Evolutionary conservation across 176 grass and related monocot genomes (phyloP).

Genomic region (Puccinellia tenuiflora): DNA sequence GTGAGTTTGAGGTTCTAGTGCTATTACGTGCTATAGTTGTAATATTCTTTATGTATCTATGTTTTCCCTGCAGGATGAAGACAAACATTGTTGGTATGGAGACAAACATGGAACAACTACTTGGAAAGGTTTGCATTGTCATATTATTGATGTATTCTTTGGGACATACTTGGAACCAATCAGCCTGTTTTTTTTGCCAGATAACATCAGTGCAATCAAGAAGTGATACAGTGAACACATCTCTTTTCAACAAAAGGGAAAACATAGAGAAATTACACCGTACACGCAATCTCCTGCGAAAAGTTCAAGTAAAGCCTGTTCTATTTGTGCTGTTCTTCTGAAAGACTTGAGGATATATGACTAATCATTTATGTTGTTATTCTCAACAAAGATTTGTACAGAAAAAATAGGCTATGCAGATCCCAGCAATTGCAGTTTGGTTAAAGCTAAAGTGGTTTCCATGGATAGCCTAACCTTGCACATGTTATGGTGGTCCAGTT

Average conservation of each 20-base stretch:
- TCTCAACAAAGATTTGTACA: not conserved
- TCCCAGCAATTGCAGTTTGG: not conserved
- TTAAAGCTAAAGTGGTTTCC: conserved; percentile 22
- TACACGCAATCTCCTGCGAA: conserved; percentile 89
- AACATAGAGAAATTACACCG: conserved; percentile 98
- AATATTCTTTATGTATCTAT: conserved; percentile 9
- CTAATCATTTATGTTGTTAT: conserved; percentile 8
- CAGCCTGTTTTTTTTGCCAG: conserved; percentile 16
- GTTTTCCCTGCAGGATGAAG: conserved; percentile 71
- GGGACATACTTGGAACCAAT: conserved; percentile 9
- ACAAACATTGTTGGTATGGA: conserved; percentile 98
- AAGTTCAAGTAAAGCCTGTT: conserved; percentile 87
- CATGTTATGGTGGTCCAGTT: not conserved
- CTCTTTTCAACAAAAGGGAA: conserved; percentile 94
- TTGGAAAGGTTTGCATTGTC: conserved; percentile 59
- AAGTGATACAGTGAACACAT: conserved; percentile 92
- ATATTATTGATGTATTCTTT: conserved; percentile 15
- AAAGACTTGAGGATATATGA: not conserved
- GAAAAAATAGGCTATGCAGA: not conserved
- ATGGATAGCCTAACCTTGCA: not conserved
- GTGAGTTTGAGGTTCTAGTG: conserved; percentile 22
- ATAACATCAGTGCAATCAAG: conserved; percentile 97
- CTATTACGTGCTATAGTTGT: conserved; percentile 7
- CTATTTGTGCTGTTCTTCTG: conserved; percentile 12
- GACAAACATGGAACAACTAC: conserved; percentile 88